A percentile compares a stretch with the other conserved stretches of the same genome.
These are phyloP conservation scores for Ganoderma multipileum DNA, from an alignment of 1,284 basidiomycete species.

Conservation along the genomic window DNA sequence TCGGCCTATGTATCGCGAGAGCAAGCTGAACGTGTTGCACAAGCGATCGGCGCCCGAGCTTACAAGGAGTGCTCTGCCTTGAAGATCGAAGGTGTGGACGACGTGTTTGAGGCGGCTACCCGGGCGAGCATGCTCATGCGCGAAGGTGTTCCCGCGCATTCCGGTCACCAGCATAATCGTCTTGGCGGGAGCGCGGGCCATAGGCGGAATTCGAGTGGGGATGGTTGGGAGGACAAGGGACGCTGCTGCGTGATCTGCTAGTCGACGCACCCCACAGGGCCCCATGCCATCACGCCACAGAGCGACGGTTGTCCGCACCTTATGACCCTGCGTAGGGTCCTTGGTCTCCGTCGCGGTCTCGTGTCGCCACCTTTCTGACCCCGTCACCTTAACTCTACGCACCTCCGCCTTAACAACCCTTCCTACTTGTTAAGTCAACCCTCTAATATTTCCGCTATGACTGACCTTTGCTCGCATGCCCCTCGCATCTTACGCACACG, in stretches of 20 bases:
- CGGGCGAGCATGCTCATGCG: slow-evolving; percentile 94
- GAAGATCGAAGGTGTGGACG: slow-evolving; percentile 92
- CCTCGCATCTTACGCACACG: not conserved
- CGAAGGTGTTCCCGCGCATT: slow-evolving; percentile 71
- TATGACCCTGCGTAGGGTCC: too few species aligned
- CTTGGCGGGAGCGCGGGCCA: slow-evolving; percentile 44
- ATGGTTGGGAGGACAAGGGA: slow-evolving; percentile 53
- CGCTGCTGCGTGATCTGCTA: slow-evolving; percentile 48
- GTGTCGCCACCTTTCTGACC: not conserved
- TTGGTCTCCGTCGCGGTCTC: too few species aligned
- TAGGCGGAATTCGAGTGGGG: slow-evolving; percentile 56
- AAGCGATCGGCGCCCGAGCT: slow-evolving; percentile 83
- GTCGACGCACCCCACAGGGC: slow-evolving; percentile 3
- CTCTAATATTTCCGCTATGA: not conserved
- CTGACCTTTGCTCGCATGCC: not conserved
- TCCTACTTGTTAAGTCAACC: not conserved
- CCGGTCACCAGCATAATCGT: slow-evolving; percentile 28
- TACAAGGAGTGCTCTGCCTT: slow-evolving; percentile 95
- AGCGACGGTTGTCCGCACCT: not conserved
- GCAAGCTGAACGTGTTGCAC: slow-evolving; percentile 81
- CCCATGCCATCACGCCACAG: not conserved
- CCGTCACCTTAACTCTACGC: not conserved
- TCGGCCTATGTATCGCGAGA: slow-evolving; percentile 69
- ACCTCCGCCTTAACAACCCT: not conserved
- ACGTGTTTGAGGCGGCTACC: slow-evolving; percentile 94